Evolutionary conservation across 129 eudicot species (phyloP).

Genomic region (Silybum marianum): DNA sequence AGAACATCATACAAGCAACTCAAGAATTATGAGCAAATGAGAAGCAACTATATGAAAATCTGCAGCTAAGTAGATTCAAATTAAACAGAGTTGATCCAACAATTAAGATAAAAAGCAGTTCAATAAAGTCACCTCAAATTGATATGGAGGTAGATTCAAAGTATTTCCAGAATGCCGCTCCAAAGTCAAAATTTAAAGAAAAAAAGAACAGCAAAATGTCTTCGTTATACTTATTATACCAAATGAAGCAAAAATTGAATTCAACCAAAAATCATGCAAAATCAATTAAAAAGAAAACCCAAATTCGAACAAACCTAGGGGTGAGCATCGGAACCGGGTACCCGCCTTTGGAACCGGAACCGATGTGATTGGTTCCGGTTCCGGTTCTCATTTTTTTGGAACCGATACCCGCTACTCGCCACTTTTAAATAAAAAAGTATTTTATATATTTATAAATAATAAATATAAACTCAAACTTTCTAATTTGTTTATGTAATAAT

Average conservation of each 20-base stretch:
- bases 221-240: neutral
- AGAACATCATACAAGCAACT: neutral
- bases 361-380: too few species aligned
- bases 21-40: too few species aligned
- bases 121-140: neutral
- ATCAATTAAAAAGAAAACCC: too few species aligned
- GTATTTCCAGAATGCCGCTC: neutral
- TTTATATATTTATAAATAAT: too few species aligned
- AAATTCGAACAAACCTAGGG: neutral
- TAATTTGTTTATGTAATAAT: too few species aligned
- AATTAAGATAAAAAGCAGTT: neutral
- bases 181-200: neutral
- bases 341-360: too few species aligned
- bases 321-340: too few species aligned
- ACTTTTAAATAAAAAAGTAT: too few species aligned
- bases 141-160: neutral
- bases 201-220: neutral
- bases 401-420: too few species aligned
- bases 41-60: neutral
- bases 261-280: neutral
- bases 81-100: neutral
- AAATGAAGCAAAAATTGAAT: neutral
- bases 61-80: neutral
- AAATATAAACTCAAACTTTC: too few species aligned
- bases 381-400: too few species aligned